phyloP scores from a whole-genome alignment of 2,329 filamentous ascomycete genomes.

The Colletotrichum kahawae region DNA sequence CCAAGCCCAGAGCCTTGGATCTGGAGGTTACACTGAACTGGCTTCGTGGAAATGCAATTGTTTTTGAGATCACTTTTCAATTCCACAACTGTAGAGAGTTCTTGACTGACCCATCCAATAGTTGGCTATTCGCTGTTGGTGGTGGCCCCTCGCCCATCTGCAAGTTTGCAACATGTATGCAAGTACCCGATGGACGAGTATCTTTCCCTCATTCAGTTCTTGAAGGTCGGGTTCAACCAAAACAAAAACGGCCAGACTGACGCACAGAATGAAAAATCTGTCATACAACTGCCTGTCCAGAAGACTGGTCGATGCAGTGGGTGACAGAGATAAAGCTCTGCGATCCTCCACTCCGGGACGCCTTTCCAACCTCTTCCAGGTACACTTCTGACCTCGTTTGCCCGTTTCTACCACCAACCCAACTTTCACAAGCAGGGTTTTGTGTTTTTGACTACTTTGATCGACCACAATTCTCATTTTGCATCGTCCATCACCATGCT shows the following conservation, averaged over 20 bases:
- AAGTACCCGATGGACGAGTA: neutral
- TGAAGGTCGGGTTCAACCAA: neutral
- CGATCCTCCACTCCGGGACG: neutral
- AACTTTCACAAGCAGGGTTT: neutral
- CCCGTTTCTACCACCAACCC: neutral
- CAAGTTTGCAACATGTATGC: neutral
- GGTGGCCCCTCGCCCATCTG: neutral
- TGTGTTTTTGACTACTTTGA: neutral
- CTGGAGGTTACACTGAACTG: neutral
- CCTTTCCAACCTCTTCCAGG: neutral
- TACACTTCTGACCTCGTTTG: neutral
- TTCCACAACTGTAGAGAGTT: neutral
- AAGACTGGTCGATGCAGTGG: neutral
- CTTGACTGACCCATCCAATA: neutral
- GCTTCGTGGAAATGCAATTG: neutral
- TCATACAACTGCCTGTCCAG: neutral
- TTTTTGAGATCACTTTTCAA: neutral
- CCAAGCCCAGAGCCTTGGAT: neutral
- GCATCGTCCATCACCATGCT: neutral
- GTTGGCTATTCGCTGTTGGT: neutral
- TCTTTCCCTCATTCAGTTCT: neutral
- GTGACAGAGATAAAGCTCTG: neutral
- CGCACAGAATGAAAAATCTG: neutral
- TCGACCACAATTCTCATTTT: neutral
- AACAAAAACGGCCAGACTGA: neutral